phyloP scores from a whole-genome alignment of 108 stramenopile species.

The Fistulifera pelliculosa region DNA sequence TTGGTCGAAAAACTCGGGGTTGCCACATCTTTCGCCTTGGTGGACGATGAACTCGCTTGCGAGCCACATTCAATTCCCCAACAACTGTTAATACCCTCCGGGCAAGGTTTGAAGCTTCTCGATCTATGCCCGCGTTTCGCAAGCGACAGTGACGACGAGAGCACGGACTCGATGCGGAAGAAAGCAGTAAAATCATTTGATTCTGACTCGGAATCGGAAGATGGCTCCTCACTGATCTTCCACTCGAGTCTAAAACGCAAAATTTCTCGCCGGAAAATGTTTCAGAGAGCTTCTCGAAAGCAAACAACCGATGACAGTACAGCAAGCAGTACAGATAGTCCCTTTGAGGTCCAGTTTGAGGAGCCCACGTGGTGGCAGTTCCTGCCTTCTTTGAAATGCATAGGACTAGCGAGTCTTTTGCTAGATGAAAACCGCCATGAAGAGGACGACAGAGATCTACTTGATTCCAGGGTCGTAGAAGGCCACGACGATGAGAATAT shows the following conservation, averaged over 20 bases:
- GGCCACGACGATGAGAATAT: not conserved
- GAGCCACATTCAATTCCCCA: conserved; percentile 73
- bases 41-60: conserved; percentile 82
- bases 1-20: conserved; percentile 73
- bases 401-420: conserved; percentile 68
- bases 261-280: conserved; percentile 15
- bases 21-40: conserved; percentile 64
- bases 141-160: conserved; percentile 31
- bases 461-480: not conserved
- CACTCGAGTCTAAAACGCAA: conserved; percentile 15
- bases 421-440: conserved; percentile 33
- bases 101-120: conserved; percentile 69
- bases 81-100: conserved; percentile 80
- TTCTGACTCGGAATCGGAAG: conserved; percentile 34
- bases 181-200: conserved; percentile 15
- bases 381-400: conserved; percentile 79
- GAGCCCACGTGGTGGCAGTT: conserved; percentile 85
- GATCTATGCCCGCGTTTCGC: conserved; percentile 66
- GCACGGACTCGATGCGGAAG: not conserved
- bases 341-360: conserved; percentile 78
- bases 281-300: conserved; percentile 10
- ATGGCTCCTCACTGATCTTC: conserved; percentile 11
- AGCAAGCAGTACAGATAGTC: conserved; percentile 2
- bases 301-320: conserved; percentile 6
- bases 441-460: conserved; percentile 3